phyloP scores from a whole-genome alignment of 2,329 filamentous ascomycete genomes.

The Escovopsis weberi region DNA sequence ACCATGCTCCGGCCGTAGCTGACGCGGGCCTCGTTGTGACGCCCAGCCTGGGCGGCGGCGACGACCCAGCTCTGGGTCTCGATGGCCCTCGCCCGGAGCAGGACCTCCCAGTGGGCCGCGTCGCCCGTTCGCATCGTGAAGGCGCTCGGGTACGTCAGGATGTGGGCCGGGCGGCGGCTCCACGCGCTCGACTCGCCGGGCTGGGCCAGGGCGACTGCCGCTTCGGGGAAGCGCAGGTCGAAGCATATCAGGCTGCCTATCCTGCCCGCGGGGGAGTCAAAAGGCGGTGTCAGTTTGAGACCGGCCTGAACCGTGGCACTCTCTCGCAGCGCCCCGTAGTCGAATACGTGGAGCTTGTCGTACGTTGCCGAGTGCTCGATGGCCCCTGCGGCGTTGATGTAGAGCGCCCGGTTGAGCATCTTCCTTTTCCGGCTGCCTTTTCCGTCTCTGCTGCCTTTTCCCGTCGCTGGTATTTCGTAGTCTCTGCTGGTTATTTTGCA shows the following conservation, averaged over 20 bases:
- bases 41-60: constrained; percentile 66
- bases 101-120: constrained; percentile 64
- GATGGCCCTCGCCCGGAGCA: constrained; percentile 69
- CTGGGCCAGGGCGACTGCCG: constrained; percentile 48
- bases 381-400: constrained; percentile 30
- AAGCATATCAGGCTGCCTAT: constrained; percentile 81
- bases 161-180: constrained; percentile 39
- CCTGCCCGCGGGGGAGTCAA: constrained; percentile 57
- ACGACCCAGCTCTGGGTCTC: constrained; percentile 82
- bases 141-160: constrained; percentile 77
- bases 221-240: constrained; percentile 73
- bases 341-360: constrained; percentile 86
- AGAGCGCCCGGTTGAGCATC: constrained; percentile 39
- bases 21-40: constrained; percentile 56
- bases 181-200: constrained; percentile 18
- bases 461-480: too few species aligned
- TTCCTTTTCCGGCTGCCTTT: constrained; percentile 7
- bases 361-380: constrained; percentile 38
- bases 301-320: constrained; percentile 54
- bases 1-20: constrained; percentile 83
- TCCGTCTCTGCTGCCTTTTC: too few species aligned
- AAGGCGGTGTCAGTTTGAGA: constrained; percentile 47
- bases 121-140: constrained; percentile 77
- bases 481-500: too few species aligned
- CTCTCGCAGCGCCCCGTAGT: constrained; percentile 41